A percentile compares a stretch with the other conserved stretches of the same genome.
phyloP scores from a whole-genome alignment of 2,329 filamentous ascomycete species.

The Fusarium robinianum region DNA sequence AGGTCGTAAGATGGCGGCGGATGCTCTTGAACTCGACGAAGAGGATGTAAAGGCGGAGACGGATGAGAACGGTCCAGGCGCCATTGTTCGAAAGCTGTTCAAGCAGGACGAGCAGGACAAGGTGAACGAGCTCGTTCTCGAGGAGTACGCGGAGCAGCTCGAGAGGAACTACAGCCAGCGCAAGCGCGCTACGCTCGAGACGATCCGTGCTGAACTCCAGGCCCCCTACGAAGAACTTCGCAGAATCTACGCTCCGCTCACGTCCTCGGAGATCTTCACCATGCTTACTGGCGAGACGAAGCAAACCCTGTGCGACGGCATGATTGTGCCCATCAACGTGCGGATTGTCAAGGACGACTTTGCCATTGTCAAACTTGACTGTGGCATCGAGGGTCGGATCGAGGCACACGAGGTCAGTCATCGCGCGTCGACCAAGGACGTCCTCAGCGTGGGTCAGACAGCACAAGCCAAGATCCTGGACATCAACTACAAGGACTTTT shows the following conservation, averaged over 20 bases:
- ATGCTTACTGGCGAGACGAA: conserved; percentile 95
- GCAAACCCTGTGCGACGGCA: conserved; percentile 81
- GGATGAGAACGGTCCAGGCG: conserved; percentile 85
- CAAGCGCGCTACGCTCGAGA: conserved; percentile 94
- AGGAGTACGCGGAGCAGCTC: conserved; percentile 95
- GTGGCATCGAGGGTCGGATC: conserved; percentile 87
- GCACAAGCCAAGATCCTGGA: conserved; percentile 86
- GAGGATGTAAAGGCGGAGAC: conserved; percentile 96
- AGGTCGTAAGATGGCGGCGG: conserved; percentile 96
- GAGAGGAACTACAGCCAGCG: conserved; percentile 91
- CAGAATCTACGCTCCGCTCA: conserved; percentile 73
- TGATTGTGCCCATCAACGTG: conserved; percentile 90
- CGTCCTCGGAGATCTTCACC: conserved; percentile 82
- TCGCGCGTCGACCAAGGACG: conserved; percentile 69
- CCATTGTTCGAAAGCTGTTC: conserved; percentile 93
- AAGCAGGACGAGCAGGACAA: conserved; percentile 92
- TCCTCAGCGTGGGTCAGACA: conserved; percentile 80
- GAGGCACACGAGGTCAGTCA: conserved; percentile 82
- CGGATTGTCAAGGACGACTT: conserved; percentile 90
- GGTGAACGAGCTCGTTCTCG: conserved; percentile 93
- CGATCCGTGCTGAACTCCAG: conserved; percentile 90
- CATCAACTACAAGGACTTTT: conserved; percentile 84
- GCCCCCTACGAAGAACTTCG: conserved; percentile 93
- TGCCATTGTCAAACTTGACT: conserved; percentile 91
- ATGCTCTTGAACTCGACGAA: conserved; percentile 94